Conservation (phyloP, 208 protist species). For the Trypanosoma brucei region DNA sequence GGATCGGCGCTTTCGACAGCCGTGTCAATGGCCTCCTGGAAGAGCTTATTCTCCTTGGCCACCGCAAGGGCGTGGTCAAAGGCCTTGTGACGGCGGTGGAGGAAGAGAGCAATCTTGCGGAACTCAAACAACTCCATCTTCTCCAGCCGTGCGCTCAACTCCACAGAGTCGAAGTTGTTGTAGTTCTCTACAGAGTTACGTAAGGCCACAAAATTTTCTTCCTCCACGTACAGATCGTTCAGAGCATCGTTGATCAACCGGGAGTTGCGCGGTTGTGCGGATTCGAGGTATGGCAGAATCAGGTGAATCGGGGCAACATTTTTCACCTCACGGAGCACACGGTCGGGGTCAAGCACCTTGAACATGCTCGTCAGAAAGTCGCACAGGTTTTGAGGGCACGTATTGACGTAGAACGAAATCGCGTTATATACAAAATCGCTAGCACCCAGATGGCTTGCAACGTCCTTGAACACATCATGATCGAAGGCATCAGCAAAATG, state of each 20-base stretch:
- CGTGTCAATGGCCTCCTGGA: conserved; percentile 98
- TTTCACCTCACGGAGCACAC: conserved; percentile 92
- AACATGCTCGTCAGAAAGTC: conserved; percentile 95
- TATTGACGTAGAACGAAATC: conserved; percentile 96
- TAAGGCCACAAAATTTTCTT: conserved; percentile 98
- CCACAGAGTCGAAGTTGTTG: conserved; percentile 96
- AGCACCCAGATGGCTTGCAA: conserved; percentile 93
- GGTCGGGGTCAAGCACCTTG: conserved; percentile 95
- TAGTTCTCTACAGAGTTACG: conserved; percentile 93
- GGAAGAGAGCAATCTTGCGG: conserved; percentile 96
- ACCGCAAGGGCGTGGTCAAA: conserved; percentile 92
- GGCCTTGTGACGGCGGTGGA: conserved; percentile 94
- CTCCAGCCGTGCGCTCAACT: conserved; percentile 95
- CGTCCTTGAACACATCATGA: conserved; percentile 97
- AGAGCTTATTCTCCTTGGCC: conserved; percentile 97
- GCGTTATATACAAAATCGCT: conserved; percentile 97
- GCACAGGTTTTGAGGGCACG: conserved; percentile 90
- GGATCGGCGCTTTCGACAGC: conserved; percentile 92
- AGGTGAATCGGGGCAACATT: conserved; percentile 87
- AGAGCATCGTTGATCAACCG: conserved; percentile 97
- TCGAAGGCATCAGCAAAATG: conserved; percentile 97
- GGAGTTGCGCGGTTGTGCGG: conserved; percentile 91
- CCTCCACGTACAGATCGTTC: conserved; percentile 98
- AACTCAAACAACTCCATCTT: conserved; percentile 99
- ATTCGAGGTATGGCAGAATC: conserved; percentile 96